Base-by-base conservation (phyloP, 148 eudicot genomes). In the Camellia lanceoleosa region DNA sequence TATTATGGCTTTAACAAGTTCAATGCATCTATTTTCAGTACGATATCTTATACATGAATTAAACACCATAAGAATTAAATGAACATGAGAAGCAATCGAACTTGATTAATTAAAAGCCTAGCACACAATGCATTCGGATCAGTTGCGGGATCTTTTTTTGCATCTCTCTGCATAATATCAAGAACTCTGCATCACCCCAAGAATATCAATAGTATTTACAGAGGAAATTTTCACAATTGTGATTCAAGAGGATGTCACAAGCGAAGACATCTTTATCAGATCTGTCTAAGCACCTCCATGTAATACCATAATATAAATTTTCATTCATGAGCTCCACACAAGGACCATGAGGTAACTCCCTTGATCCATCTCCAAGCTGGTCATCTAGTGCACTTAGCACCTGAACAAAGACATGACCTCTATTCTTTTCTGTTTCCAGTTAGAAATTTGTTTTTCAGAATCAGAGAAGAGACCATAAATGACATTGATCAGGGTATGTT, bases 151-250 rank as follows among this genome's bases (percentile, higher is more conserved):
- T 96, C 99, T 76, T 87, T 86, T 74, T 86, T 75, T 59, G 99
- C 92, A 84, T 93, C 99, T 66, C 68, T 82, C 85, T 84, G 80
- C 99, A 96, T 96, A 68, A 92, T 92, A 38, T 92, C 99, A 84
- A 85, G 93, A 80, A 96, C 99, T 82, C 98, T 96, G 89, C 84
- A 89, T 84, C 38, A 44, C 65, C 77, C 42, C 12, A 79, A 63
- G 54, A 73, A 47, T 0, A 5, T 30, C 15, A 49, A 59, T 7
- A 18, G 13, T 20, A 60, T 58, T 23, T 66, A 16, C 51, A 43
- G 5, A 58, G 47, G 18, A 23, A 23, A 23, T 23, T 23, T 23
- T 23, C 20, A 49, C 74, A 16, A 8, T 7, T 19, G 23, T 23
- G 23, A 23, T 23, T 23, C 19, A 18, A 70, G 73, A 46, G 30